Conservation (phyloP, 208 protist genomes). For the Phytomonas serpens region DNA sequence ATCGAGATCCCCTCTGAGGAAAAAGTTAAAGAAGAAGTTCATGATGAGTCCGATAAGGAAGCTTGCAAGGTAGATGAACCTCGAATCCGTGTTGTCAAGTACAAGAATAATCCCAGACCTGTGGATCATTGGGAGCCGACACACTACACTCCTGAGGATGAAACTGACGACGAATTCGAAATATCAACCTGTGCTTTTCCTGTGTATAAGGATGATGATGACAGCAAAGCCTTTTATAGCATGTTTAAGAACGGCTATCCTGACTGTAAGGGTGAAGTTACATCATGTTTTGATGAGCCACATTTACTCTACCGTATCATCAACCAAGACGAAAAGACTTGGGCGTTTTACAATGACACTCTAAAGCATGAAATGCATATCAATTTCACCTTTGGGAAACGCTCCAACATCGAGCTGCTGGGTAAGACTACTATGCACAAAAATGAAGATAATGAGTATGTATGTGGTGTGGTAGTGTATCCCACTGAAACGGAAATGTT, state of each 20-base stretch:
- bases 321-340: constrained; percentile 49
- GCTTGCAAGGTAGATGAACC: neutral
- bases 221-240: constrained; percentile 14
- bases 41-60: neutral
- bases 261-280: constrained; percentile 39
- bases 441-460: constrained; percentile 26
- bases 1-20: neutral
- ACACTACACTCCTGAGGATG: constrained; percentile 33
- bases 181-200: constrained; percentile 33
- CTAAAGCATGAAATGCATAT: constrained; percentile 66
- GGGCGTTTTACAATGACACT: constrained; percentile 81
- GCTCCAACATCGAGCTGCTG: constrained; percentile 42
- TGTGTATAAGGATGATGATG: constrained; percentile 29
- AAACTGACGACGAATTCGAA: constrained; percentile 67
- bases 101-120: constrained; percentile 23
- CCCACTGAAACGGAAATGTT: constrained; percentile 73
- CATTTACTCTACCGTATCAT: constrained; percentile 72
- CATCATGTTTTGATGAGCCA: constrained; percentile 73
- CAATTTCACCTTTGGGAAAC: constrained; percentile 56
- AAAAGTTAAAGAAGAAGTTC: neutral
- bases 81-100: constrained; percentile 24
- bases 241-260: constrained; percentile 62
- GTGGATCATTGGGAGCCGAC: constrained; percentile 51
- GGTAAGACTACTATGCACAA: constrained; percentile 42
- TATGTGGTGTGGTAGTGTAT: constrained; percentile 48